Conservation (phyloP, 306 rosid genomes). For the Vicia villosa region DNA sequence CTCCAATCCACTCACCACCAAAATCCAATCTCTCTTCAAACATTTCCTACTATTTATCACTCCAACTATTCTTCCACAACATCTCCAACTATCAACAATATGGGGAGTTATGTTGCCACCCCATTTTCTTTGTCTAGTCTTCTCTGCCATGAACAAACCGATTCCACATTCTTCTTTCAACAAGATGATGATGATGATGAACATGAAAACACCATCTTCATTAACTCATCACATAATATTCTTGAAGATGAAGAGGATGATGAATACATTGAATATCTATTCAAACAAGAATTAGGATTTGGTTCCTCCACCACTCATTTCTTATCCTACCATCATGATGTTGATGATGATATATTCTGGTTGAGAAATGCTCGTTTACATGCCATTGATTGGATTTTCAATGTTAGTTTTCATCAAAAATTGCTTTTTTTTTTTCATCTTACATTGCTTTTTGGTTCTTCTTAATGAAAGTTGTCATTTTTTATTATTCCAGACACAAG, state of each 20-base stretch:
- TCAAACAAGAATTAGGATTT: conserved; percentile 56
- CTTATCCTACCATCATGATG: conserved; percentile 22
- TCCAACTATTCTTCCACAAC: conserved; percentile 35
- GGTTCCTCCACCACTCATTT: conserved; percentile 41
- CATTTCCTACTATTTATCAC: conserved; percentile 46
- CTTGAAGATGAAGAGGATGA: conserved; percentile 62
- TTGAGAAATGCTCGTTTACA: conserved; percentile 59
- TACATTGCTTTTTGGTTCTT: conserved; percentile 2
- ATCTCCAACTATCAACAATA: conserved; percentile 28
- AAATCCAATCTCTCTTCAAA: conserved; percentile 23
- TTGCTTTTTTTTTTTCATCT: neutral
- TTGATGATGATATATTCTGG: conserved; percentile 41
- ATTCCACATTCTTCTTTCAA: conserved; percentile 44
- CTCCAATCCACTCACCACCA: conserved; percentile 32
- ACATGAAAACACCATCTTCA: conserved; percentile 27
- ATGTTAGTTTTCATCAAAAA: conserved; percentile 51
- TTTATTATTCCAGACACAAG: conserved; percentile 61
- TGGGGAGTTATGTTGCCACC: conserved; percentile 50
- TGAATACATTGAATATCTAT: conserved; percentile 59
- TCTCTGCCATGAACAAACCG: conserved; percentile 66
- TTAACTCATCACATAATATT: conserved; percentile 16
- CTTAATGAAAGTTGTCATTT: conserved; percentile 17
- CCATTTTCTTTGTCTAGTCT: conserved; percentile 54
- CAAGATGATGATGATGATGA: conserved; percentile 25
- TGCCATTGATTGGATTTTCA: conserved; percentile 83